Evolutionary conservation across 495 filamentous ascomycete genomes (phyloP).

Genomic region (Tirmania nivea): DNA sequence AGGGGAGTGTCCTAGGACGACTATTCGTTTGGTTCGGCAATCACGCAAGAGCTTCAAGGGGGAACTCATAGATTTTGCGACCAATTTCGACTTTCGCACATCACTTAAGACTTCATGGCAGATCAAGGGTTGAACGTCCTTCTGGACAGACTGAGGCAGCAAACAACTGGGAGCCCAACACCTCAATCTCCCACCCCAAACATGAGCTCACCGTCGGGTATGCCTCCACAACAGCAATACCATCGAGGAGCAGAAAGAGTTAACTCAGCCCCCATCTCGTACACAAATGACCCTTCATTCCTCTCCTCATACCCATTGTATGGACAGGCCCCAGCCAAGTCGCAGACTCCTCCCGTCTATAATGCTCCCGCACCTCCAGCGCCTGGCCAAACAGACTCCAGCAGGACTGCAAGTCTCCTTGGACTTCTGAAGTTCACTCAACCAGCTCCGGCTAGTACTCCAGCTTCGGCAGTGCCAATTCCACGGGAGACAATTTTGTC

Average conservation of each 20-base stretch:
- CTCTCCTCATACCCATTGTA: not conserved
- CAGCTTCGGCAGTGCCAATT: slow-evolving; percentile 19
- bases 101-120: slow-evolving; percentile 3
- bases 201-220: not conserved
- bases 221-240: slow-evolving; percentile 10
- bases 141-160: slow-evolving; percentile 15
- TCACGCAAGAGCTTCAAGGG: too few species aligned
- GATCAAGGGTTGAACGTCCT: slow-evolving; percentile 14
- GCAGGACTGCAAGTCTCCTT: slow-evolving; percentile 46
- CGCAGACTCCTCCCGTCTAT: not conserved
- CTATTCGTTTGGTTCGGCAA: too few species aligned
- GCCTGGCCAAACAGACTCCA: slow-evolving; percentile 25
- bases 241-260: not conserved
- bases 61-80: too few species aligned
- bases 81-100: too few species aligned
- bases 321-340: not conserved
- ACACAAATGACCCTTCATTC: not conserved
- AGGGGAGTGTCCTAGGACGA: too few species aligned
- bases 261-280: not conserved
- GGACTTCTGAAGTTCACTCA: slow-evolving; percentile 74
- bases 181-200: not conserved
- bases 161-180: slow-evolving; percentile 15
- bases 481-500: slow-evolving; percentile 22
- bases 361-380: not conserved
- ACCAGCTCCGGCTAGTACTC: slow-evolving; percentile 21